Conservation (phyloP, 2,329 filamentous ascomycete genomes). For the Macroventuria anomochaeta region DNA sequence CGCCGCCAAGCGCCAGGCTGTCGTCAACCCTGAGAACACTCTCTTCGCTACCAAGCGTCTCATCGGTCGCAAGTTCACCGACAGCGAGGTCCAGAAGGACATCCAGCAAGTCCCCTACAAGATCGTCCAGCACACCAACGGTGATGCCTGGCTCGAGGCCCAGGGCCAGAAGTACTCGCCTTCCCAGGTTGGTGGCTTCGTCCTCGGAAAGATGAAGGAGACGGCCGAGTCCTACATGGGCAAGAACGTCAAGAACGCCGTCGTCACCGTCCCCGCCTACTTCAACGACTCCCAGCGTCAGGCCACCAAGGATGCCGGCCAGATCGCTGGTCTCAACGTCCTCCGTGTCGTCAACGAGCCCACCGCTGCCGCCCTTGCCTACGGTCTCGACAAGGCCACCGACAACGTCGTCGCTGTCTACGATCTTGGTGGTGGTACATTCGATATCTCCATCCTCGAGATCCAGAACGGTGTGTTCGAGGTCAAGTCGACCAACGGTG, state of each 20-base stretch:
- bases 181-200: conserved; percentile 96
- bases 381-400: conserved; percentile 92
- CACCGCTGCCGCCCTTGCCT: conserved; percentile 92
- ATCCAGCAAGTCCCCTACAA: conserved; percentile 98
- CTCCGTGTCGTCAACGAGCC: conserved; percentile 98
- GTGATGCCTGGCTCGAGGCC: conserved; percentile 94
- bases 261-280: conserved; percentile 96
- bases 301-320: conserved; percentile 96
- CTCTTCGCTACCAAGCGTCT: conserved; percentile 98
- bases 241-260: conserved; percentile 92
- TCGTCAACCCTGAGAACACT: conserved; percentile 98
- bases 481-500: conserved; percentile 99
- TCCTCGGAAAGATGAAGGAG: conserved; percentile 99
- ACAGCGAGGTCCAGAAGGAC: conserved; percentile 91
- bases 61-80: conserved; percentile 96
- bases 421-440: conserved; percentile 97
- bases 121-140: conserved; percentile 96
- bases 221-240: conserved; percentile 92
- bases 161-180: conserved; percentile 96
- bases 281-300: conserved; percentile 99
- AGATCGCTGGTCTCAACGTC: conserved; percentile 94
- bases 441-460: conserved; percentile 97
- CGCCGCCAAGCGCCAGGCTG: conserved; percentile 95
- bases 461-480: conserved; percentile 98
- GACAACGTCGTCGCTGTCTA: conserved; percentile 93